Evolutionary conservation across 768 basidiomycete genomes (phyloP), one percentile per base, ranked within the genome.

Genomic region (Rhodocollybia butyracea): DNA sequence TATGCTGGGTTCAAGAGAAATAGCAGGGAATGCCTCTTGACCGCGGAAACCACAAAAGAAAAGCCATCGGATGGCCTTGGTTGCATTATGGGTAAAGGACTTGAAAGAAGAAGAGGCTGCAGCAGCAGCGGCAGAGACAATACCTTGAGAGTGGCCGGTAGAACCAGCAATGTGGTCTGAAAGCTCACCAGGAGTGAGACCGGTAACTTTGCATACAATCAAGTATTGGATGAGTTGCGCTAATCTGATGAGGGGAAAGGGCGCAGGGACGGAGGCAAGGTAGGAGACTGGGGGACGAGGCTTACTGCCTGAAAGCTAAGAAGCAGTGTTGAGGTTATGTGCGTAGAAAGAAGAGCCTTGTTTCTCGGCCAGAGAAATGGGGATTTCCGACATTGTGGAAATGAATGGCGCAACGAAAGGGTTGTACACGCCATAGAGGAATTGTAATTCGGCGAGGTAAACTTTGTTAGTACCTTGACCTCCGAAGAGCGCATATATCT

Each of bases 401-500:
- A 97, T 71, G 76, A 94, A 86, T 15, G 86, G 70, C 15, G 79
- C 74, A 59, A 98, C 85, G 66, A 93, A 96, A 11, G 94, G 88
- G 59, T 78, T 83, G 79, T 99, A 98, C 58, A 84, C 89, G 72
- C 97, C 89, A 72, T 91, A 94, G 50, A 98, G 85, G 46, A 78
- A 75, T 74, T 96, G 91, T 19, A 99, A 81, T 70, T 98, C 97
- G 68, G 95, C 91, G 69, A 98, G 94, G 76, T 98, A 99, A 57
- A 96, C 90, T 67, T 98, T 96, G 71, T 98, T 98, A 57, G 89
- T 92, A 56, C 97, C 97, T 72, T 99, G 97, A 13, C 97, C 97
- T 50, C 96, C 96, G 67, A 99, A 99, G 38, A 99, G 76, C 50
- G 93, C 96, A 72, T 89, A 98, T 63, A 98, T 74, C 45, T 81